Base-by-base conservation (phyloP, 139 green algal species). In the Chlamydomonas schloesseri region DNA sequence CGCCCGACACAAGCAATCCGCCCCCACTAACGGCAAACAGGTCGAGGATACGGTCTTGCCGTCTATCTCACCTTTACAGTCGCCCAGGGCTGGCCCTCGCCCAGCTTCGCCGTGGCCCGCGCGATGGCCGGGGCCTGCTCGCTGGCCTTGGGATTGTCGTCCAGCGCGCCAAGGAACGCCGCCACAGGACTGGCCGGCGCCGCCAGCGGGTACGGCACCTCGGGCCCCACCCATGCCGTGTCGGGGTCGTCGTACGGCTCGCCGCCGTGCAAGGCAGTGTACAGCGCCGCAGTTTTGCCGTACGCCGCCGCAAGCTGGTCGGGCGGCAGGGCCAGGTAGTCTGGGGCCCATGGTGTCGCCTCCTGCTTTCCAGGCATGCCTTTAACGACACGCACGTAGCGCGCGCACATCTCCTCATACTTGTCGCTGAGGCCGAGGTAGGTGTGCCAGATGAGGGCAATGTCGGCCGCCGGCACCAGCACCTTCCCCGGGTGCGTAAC, bases 381-480 rank as follows among this genome's bases (percentile, higher is more conserved):
- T 65, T 9, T 13, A 10, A 26, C 29, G 28, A 3, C 29, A 17
- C 64, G 28, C 2, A 29, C 20, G 14, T 4, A 5, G 15, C 58
- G 4, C 17, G 2, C 20, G n/a, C 68, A 73, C 18, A 34, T 47
- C 6, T 15, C 33, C 33, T 34, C 68, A 33, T 76, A 76, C 24
- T 20, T 8, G 13, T 29, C 37, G 37, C 37, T 60, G 14, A 76
- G 37, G 13, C 71, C 37, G 42, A 76, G 20, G 71, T 76, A 42
- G 3, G 71, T 57, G 71, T 55, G 37, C 71, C 71, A 76, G 42
- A 76, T 0, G 17, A 79, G 72, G 29, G 72, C 72, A 2, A 79
- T 67, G 72, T 79, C 72, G 72, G 72, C 72, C 29, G 72, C 36
- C 33, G 72, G 72, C 29, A 79, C 72, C 47, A 79, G 72, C 29